Evolutionary conservation across 2,329 filamentous ascomycete genomes (phyloP), one percentile per base, ranked within the genome.

Genomic region (Aureobasidium melanogenum): DNA sequence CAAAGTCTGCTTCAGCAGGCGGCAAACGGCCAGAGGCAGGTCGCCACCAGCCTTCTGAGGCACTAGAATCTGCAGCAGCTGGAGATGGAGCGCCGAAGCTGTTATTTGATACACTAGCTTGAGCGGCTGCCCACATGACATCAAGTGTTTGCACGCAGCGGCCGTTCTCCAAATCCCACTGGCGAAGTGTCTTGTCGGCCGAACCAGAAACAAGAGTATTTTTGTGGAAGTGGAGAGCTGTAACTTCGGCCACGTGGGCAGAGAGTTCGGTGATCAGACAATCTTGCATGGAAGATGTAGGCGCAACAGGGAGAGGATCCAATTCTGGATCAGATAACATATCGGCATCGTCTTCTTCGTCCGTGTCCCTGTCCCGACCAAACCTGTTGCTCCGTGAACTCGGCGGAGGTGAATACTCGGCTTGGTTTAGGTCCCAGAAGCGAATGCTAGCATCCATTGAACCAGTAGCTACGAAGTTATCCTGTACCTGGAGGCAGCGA

Each of bases 151-250:
- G 94, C 59, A 99, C 89, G 73, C 94, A 97, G 52, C 94, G 88
- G n/a, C 94, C 94, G 73, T 92, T 97, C 69, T 93, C 89, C 54
- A 99, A 81, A 78, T 99, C 94, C 94, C 94, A 99, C 73, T 99
- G 94, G 47, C 94, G 87, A 60, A 99, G 80, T 1, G 94, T 99
- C 80, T 99, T 99, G 77, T 99, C 94, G 0, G 94, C 88, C 8
- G 93, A 97, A 14, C 94, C 94, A 1, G 94, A 99, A 34, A 99
- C 91, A 17, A 99, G 82, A 0, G 90, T 91, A 67, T 96, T 87
- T 60, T 89, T 89, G 63, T 86, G 84, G 76, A 99, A 96, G 75
- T 97, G 88, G 26, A 99, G 80, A 8, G 94, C 93, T 14, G 94
- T 97, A 65, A 99, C 88, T 77, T 97, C 93, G 65, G 91, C 93